Conservation (phyloP, 1,284 basidiomycete species). For the Leccinum holopus region DNA sequence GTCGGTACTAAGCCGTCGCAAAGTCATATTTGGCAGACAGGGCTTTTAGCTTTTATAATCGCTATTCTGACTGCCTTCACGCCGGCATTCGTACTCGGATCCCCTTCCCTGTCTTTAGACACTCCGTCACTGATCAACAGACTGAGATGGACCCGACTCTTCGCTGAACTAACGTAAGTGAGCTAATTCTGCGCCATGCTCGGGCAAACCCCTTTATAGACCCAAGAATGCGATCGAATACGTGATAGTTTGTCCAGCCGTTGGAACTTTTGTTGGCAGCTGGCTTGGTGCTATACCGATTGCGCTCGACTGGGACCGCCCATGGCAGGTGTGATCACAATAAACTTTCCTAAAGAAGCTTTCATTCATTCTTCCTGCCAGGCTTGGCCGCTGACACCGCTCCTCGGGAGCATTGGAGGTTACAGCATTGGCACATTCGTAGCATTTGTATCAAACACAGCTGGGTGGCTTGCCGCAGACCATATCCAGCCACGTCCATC, state of each 20-base stretch:
- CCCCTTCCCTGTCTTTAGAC: conserved; percentile 49
- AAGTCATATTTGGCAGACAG: conserved; percentile 59
- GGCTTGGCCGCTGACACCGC: conserved; percentile 35
- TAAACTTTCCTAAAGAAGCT: not conserved
- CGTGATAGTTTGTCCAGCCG: conserved; percentile 73
- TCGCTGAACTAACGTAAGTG: conserved; percentile 76
- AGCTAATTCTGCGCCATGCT: conserved; percentile 4
- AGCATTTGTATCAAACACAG: conserved; percentile 51
- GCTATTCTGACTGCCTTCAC: conserved; percentile 68
- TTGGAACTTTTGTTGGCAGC: conserved; percentile 71
- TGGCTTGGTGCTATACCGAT: conserved; percentile 83
- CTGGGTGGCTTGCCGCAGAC: conserved; percentile 20
- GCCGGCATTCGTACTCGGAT: conserved; percentile 69
- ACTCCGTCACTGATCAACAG: conserved; percentile 46
- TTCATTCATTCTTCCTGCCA: not conserved
- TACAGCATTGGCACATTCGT: conserved; percentile 40
- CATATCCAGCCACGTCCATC: conserved; percentile 4
- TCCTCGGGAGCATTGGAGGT: not conserved
- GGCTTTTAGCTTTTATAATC: conserved; percentile 66
- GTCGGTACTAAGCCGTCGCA: conserved; percentile 14
- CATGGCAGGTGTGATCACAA: conserved; percentile 78
- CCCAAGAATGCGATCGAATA: conserved; percentile 68
- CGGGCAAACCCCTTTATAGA: conserved; percentile 38
- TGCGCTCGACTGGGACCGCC: conserved; percentile 92
- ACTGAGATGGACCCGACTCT: conserved; percentile 71